Percentiles rank a stretch among this genome's conserved stretches.
phyloP scores from a whole-genome alignment of 148 eudicot genomes.

The Silene conica region DNA sequence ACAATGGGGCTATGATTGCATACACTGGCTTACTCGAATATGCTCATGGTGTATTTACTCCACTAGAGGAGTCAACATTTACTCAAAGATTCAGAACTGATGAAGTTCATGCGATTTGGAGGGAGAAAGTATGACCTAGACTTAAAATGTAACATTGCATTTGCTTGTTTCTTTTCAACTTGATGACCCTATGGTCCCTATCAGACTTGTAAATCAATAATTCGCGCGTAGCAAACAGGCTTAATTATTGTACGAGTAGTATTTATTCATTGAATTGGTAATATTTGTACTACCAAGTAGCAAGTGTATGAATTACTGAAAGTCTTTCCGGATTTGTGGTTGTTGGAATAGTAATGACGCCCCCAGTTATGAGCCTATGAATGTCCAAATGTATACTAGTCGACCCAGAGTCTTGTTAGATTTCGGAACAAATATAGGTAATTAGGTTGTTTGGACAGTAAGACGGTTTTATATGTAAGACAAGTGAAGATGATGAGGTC shows the following conservation, averaged over 20 bases:
- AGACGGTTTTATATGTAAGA: no score
- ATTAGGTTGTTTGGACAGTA: no score
- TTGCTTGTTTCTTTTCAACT: background rate
- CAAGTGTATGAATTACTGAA: background rate
- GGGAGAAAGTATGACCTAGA: slow-evolving; percentile 43
- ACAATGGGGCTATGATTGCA: slow-evolving; percentile 95
- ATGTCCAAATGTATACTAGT: no score
- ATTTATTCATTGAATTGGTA: no score
- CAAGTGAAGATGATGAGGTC: no score
- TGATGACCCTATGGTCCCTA: background rate
- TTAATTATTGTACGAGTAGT: background rate
- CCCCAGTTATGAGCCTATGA: no score
- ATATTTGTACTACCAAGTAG: background rate
- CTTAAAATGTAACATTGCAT: background rate
- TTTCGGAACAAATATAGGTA: no score
- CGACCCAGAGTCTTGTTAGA: no score
- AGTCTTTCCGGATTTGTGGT: background rate
- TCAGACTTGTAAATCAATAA: background rate
- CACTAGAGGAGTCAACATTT: slow-evolving; percentile 72
- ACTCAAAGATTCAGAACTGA: slow-evolving; percentile 88
- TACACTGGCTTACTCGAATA: slow-evolving; percentile 79
- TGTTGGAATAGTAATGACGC: no score
- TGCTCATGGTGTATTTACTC: slow-evolving; percentile 60
- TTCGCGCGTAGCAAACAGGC: background rate
- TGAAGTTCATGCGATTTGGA: slow-evolving; percentile 83